Evolutionary conservation across 805 yeast species (phyloP), one percentile per base, ranked within the genome.

Genomic region (Vanderwaltozyma tropicalis): DNA sequence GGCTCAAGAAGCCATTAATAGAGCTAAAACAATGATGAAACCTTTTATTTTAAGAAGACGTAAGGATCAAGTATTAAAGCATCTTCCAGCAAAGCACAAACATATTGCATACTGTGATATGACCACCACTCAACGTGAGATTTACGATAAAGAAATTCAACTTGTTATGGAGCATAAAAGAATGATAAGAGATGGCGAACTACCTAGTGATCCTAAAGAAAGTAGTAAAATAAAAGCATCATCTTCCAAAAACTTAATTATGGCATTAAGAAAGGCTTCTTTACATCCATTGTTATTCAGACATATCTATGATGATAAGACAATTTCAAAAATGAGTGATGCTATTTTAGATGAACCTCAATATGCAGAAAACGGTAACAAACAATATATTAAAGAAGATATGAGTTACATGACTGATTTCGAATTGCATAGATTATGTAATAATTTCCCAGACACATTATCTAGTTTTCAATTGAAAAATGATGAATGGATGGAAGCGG

Each of bases 21-120:
- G 87, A 54, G 99, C 99, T 3, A 86, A 85, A 57, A 81, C 92
- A 5, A 89, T 92, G 96, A 89, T 92, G 97, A 82, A 94, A 2
- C 99, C 99, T 4, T 92, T 92, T 64, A 89, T 92, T 8, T 66
- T 92, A 51, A 73, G 99, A 61, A 77, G 99, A 57, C 80, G 80
- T 55, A 92, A 92, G 63, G 83, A 75, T 39, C 96, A 89, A 61
- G 98, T 92, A 7, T 70, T 92, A 59, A 76, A 83, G 54, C 89
- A 92, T 55, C 66, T 92, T 41, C 98, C 98, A 1, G 68, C 71
- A 22, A 92, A 92, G 55, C 62, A 66, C 39, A 85, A 80, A 41
- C 63, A 62, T 32, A 71, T 82, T 27, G 75, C 72, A 36, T 68
- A 68, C 45, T 87, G 96, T 59, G 78, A 72, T 1, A 63, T 87